A percentile compares a stretch with the other conserved stretches of the same genome.
phyloP scores from a whole-genome alignment of 768 basidiomycete species.

The Tylopilus felleus region DNA sequence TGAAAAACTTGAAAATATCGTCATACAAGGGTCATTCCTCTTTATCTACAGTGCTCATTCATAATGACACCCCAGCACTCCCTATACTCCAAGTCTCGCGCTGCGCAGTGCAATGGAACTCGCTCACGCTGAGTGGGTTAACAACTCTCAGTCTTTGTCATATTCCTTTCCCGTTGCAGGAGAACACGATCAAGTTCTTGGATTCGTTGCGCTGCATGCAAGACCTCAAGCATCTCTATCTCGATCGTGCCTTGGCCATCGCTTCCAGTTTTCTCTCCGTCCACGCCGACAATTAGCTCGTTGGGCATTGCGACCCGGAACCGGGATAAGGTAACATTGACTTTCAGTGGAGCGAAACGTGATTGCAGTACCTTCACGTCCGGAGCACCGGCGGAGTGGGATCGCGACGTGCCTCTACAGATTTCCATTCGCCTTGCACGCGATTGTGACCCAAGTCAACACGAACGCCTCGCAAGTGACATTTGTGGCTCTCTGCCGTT shows the following conservation, averaged over 20 bases:
- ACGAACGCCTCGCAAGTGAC: neutral
- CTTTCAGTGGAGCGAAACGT: neutral
- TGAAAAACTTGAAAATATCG: neutral
- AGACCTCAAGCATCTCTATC: too few species aligned
- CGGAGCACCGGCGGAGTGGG: neutral
- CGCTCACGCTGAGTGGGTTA: conserved; percentile 20
- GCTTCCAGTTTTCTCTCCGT: too few species aligned
- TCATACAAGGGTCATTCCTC: too few species aligned
- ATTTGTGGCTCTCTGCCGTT: neutral
- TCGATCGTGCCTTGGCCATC: too few species aligned
- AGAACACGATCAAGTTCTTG: too few species aligned
- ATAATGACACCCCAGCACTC: neutral
- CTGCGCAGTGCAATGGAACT: neutral
- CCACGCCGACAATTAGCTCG: neutral
- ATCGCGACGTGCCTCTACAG: neutral
- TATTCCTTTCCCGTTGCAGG: neutral
- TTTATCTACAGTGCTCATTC: neutral
- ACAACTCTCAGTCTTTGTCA: conserved; percentile 31
- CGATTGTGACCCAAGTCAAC: too few species aligned
- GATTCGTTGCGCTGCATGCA: too few species aligned
- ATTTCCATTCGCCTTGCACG: neutral
- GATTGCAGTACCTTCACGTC: neutral
- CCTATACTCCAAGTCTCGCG: neutral
- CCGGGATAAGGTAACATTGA: neutral
- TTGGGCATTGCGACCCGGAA: neutral